phyloP scores from a whole-genome alignment of 1,139 yeast genomes.

The Geotrichum siamense region DNA sequence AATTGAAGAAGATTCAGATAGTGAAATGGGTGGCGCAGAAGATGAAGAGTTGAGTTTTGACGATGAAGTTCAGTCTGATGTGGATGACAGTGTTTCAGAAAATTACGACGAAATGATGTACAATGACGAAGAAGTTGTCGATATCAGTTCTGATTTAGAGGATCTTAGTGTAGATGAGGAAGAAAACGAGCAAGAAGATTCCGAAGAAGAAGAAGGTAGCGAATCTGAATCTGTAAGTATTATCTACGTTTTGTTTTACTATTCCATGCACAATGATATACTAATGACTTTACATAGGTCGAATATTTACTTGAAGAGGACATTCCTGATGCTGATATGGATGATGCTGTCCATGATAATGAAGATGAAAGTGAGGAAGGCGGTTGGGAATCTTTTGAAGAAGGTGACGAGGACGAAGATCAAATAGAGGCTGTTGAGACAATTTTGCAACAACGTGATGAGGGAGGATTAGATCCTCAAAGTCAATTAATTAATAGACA shows the following conservation, averaged over 20 bases:
- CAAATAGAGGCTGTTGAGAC: conserved; percentile 24
- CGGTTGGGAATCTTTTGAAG: conserved; percentile 29
- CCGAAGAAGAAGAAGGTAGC: conserved; percentile 20
- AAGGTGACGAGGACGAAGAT: conserved; percentile 28
- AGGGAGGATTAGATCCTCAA: conserved; percentile 18
- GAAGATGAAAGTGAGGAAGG: conserved; percentile 36
- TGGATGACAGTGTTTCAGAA: conserved; percentile 25
- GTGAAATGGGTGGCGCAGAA: conserved; percentile 19
- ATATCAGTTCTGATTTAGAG: conserved; percentile 21
- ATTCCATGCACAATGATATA: too few relatives aligned
- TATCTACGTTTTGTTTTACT: background rate
- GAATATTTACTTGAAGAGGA: conserved; percentile 10
- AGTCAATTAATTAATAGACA: conserved; percentile 15
- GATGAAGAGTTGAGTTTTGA: conserved; percentile 30
- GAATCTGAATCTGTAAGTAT: conserved; percentile 10
- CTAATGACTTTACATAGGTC: conserved; percentile 1
- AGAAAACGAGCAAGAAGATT: conserved; percentile 22
- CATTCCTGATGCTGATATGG: conserved; percentile 11
- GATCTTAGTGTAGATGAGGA: conserved; percentile 30
- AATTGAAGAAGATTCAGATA: conserved; percentile 33
- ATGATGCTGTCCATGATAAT: conserved; percentile 19
- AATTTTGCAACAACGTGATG: conserved; percentile 20
- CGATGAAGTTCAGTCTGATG: conserved; percentile 34
- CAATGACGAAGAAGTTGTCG: conserved; percentile 25
- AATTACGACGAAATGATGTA: conserved; percentile 34